These are phyloP conservation scores for Leavenworthia alabamica DNA, from an alignment of 345 rosid genomes.

Conservation along the genomic window DNA sequence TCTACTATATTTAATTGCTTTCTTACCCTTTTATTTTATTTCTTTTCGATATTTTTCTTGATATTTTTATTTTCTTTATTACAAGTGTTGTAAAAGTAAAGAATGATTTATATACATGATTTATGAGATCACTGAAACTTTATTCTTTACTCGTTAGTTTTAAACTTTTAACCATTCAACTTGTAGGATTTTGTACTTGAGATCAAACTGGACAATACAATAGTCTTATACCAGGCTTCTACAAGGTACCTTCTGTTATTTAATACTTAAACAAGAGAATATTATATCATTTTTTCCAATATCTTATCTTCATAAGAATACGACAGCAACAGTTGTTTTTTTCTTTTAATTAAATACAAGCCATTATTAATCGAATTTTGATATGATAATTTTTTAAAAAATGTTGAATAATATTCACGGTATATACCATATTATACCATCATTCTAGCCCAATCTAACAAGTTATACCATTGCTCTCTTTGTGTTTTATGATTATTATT, in stretches of 20 bases:
- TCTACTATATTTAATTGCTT: slow-evolving; percentile 11
- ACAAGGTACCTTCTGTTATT: neutral
- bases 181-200: neutral
- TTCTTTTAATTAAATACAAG: neutral
- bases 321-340: neutral
- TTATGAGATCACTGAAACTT: neutral
- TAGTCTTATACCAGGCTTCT: neutral
- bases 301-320: neutral
- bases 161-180: neutral
- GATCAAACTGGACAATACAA: neutral
- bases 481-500: neutral
- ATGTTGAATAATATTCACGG: neutral
- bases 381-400: neutral
- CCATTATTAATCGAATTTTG: neutral
- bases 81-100: neutral
- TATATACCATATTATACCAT: neutral
- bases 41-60: neutral
- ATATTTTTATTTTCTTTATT: neutral
- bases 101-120: neutral
- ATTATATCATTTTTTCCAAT: neutral
- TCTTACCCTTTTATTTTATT: slow-evolving; percentile 1
- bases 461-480: neutral
- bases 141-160: neutral
- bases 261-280: neutral
- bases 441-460: neutral